phyloP scores from a whole-genome alignment of 305 asterid genomes.

The Fraxinus latifolia region DNA sequence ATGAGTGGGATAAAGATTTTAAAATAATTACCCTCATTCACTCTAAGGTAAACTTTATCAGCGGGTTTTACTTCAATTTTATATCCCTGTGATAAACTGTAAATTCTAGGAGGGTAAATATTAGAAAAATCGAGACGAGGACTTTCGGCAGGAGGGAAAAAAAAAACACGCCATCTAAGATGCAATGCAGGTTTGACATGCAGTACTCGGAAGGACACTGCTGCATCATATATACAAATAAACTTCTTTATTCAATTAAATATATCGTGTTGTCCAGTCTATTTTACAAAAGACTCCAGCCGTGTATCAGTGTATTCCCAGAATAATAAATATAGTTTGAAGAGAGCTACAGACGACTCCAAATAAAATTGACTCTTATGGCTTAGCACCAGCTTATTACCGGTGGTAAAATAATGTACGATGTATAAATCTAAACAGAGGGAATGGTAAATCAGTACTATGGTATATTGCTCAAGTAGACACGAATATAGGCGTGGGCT shows the following conservation, averaged over 20 bases:
- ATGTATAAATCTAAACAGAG: not conserved
- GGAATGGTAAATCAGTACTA: conserved; percentile 2
- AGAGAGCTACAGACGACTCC: not conserved
- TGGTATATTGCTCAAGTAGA: not conserved
- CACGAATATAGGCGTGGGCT: not conserved
- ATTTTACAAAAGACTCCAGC: not conserved
- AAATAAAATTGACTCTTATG: not conserved
- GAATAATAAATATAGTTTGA: not conserved
- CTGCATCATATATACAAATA: not conserved
- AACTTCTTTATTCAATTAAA: not conserved
- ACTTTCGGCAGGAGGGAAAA: not conserved
- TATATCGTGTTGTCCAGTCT: not conserved
- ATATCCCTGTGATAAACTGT: not conserved
- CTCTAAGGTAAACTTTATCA: not conserved
- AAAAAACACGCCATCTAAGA: not conserved
- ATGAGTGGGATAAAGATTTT: not conserved
- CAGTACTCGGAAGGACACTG: not conserved
- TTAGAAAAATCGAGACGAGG: not conserved
- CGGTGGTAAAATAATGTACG: not conserved
- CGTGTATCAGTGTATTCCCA: not conserved
- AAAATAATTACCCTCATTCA: not conserved
- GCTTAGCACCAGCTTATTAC: not conserved
- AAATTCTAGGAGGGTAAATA: not conserved
- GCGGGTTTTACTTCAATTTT: not conserved
- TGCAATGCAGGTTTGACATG: not conserved